phyloP scores from a whole-genome alignment of 495 filamentous ascomycete species.

The Podospora bellae-mahoneyi region DNA sequence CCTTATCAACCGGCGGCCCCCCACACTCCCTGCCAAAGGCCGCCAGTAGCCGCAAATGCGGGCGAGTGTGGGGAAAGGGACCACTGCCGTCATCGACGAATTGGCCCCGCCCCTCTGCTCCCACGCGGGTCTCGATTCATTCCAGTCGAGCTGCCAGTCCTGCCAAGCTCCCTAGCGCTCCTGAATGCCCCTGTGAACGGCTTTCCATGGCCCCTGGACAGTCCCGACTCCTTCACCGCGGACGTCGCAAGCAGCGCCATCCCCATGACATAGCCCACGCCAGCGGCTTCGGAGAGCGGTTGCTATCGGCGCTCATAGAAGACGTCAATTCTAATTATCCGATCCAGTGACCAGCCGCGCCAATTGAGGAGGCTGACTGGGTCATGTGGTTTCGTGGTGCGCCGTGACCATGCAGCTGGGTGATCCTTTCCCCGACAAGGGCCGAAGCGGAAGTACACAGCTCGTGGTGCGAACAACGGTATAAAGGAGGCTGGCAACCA shows the following conservation, averaged over 20 bases:
- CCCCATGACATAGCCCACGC: not conserved
- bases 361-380: slow-evolving; percentile 1
- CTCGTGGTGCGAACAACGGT: not conserved
- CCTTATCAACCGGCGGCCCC: slow-evolving; percentile 29
- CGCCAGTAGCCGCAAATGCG: slow-evolving; percentile 32
- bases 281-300: slow-evolving; percentile 10
- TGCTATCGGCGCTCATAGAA: slow-evolving; percentile 4
- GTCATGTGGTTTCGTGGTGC: slow-evolving; percentile 9
- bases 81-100: slow-evolving; percentile 17
- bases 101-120: slow-evolving; percentile 10
- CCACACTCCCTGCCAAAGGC: slow-evolving; percentile 25
- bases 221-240: not conserved
- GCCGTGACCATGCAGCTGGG: not conserved
- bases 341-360: not conserved
- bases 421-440: not conserved
- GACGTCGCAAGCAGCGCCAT: not conserved
- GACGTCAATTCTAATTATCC: not conserved
- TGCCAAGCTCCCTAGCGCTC: slow-evolving; percentile 17
- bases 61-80: slow-evolving; percentile 4
- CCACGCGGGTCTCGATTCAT: not conserved
- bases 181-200: not conserved
- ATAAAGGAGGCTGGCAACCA: not conserved
- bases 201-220: not conserved
- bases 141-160: not conserved
- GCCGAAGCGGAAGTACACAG: not conserved